Evolutionary conservation across 441 rosid species (phyloP).

Genomic region (Pelargonium citronellum): DNA sequence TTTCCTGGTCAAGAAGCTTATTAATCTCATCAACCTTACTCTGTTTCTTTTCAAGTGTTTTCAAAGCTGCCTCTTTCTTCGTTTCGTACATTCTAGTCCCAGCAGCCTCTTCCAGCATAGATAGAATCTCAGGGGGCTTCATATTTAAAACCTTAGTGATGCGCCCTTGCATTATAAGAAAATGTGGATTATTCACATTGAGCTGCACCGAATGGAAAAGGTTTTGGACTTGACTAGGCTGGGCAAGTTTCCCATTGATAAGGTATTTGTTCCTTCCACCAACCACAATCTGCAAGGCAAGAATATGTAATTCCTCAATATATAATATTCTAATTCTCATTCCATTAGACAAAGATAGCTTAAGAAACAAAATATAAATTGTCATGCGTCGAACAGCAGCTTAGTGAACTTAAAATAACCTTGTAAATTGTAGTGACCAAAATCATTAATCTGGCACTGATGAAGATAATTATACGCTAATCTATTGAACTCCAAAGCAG

Average conservation of each 20-base stretch:
- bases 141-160: constrained; percentile 92
- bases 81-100: constrained; percentile 99
- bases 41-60: constrained; percentile 96
- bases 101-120: constrained; percentile 99
- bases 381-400: too few species aligned
- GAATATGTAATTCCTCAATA: constrained; percentile 13
- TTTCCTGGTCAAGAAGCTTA: constrained; percentile 86
- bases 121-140: constrained; percentile 96
- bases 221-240: constrained; percentile 96
- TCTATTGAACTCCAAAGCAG: not conserved
- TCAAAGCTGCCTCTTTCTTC: constrained; percentile 81
- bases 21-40: constrained; percentile 90
- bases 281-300: constrained; percentile 70
- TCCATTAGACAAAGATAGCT: not conserved
- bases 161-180: constrained; percentile 99
- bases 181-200: constrained; percentile 95
- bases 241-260: constrained; percentile 91
- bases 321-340: not conserved
- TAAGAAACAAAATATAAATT: constrained; percentile 3
- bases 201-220: constrained; percentile 97
- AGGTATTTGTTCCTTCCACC: constrained; percentile 96
- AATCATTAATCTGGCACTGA: not conserved
- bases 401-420: constrained; percentile 7
- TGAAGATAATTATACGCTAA: not conserved
- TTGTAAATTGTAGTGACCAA: not conserved